These are phyloP conservation scores for Luzula sylvatica DNA, from an alignment of 176 grass and related monocot genomes.

Conservation along the genomic window DNA sequence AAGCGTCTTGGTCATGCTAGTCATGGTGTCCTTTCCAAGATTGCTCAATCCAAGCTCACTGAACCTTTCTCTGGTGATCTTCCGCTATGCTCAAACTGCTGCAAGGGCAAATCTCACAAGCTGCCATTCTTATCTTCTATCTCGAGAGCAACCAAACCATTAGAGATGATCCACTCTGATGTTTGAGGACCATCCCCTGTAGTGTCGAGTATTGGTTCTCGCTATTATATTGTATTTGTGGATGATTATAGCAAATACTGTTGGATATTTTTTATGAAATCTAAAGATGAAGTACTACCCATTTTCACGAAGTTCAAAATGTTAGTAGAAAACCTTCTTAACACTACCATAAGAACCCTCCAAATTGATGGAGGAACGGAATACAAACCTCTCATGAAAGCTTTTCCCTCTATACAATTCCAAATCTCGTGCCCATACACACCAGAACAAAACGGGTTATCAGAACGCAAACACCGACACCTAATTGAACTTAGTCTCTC, in stretches of 20 bases:
- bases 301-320: background rate
- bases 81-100: no score
- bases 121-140: no score
- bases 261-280: background rate
- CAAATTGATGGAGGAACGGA: background rate
- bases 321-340: background rate
- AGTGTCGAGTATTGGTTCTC: background rate
- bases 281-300: background rate
- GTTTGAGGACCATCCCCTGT: background rate
- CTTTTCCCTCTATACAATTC: background rate
- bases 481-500: background rate
- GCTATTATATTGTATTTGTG: background rate
- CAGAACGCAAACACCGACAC: conserved; percentile 1
- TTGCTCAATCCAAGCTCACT: no score
- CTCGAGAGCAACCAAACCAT: no score
- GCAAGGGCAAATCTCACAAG: no score
- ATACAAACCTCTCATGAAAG: background rate
- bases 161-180: no score
- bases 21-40: no score
- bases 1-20: no score
- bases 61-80: no score
- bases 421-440: background rate
- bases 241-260: background rate
- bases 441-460: background rate
- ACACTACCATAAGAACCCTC: background rate